Evolutionary conservation across 371 early-diverging fungal species (phyloP), one percentile per base, ranked within the genome.

Genomic region (Mucor piriformis): DNA sequence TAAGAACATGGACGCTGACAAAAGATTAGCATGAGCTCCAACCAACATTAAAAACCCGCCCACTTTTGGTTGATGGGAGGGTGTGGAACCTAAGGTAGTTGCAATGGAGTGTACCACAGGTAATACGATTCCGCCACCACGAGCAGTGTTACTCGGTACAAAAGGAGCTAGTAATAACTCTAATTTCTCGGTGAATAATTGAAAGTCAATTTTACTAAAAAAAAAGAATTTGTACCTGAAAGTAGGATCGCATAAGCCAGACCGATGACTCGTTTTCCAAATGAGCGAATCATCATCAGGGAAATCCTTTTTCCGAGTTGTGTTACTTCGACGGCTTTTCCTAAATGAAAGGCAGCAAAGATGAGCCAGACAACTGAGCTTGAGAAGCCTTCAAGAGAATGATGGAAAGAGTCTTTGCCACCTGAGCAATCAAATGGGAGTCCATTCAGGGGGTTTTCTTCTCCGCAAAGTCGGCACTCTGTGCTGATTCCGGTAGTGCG

Each of bases 101-200:
- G 83, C 83, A 37, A 89, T 80, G 0, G 90, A 86, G 20, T 77
- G 73, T 10, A 88, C 87, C 0, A 90, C 81, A 8, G 90, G 90
- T 29, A 80, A 77, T 1, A 90, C 70, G 32, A 90, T 87, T 16
- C 90, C 87, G 11, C 90, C 90, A 18, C 89, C 89, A 43, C 90
- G 79, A n/a, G 90, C 90, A 0, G 86, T 84, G 59, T 90, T 90
- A 27, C 85, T 84, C 3, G 90, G 90, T 20, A 90, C 85, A 63
- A 90, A 86, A 0, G 90, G 87, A 3, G 85, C 88, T 32, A 90
- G 54, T 13, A 78, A 42, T 16, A 89, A 51, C 64, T 89, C 89
- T 64, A 75, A 62, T 51, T 16, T 29, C 8, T 8, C 8, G 29
- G 38, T n/a, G n/a, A 16, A 29, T 16, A 12, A 21, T 27, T 25